Evolutionary conservation across 768 basidiomycete genomes (phyloP), one percentile per base, ranked within the genome.

Genomic region (Phaeotremella skinneri): DNA sequence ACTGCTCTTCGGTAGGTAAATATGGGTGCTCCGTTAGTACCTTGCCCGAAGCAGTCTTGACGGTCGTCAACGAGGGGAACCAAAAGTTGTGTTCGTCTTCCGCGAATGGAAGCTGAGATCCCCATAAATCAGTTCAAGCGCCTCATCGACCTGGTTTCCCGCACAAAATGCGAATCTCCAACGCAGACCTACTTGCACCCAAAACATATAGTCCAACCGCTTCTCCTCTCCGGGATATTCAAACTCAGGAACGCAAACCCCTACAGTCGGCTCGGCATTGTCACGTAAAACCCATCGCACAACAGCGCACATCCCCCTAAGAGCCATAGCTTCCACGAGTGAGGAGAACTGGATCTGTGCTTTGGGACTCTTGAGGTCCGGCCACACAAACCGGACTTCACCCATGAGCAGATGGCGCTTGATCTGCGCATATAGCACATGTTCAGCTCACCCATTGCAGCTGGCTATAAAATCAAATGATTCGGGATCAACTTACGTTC

Each of bases 41-140:
- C 66, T 89, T 86, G 2, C 91, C 91, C 47, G 85, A 87, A 72
- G 84, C 88, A 55, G 85, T 86, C 58, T 86, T 79, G 16, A 94
- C 82, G 9, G 81, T 81, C 43, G 85, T 84, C 29, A 98, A 81
- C 0, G 89, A 89, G 0, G 87, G 84, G 74, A 99, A 97, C 9
- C 84, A 85, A 76, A 90, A 91, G 63, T 85, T 88, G 58, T 91
- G 85, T 52, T 91, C 81, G 67, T 99, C 94, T 73, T 99, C 94
- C 1, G 91, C 91, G 70, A 96, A 97, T 0, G 94, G 94, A 83
- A 97, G 84, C 91, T 93, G 45, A 3, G 31, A 16, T 61, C n/a
- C 67, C 9, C 20, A 34, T 23, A 52, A 2, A 39, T n/a, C 5
- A n/a, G 11, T 23, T 21, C 21, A 13, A 43, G 21, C 39, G 55